Evolutionary conservation across 1,284 basidiomycete genomes (phyloP).

Genomic region (Cystobasidium pallidum): DNA sequence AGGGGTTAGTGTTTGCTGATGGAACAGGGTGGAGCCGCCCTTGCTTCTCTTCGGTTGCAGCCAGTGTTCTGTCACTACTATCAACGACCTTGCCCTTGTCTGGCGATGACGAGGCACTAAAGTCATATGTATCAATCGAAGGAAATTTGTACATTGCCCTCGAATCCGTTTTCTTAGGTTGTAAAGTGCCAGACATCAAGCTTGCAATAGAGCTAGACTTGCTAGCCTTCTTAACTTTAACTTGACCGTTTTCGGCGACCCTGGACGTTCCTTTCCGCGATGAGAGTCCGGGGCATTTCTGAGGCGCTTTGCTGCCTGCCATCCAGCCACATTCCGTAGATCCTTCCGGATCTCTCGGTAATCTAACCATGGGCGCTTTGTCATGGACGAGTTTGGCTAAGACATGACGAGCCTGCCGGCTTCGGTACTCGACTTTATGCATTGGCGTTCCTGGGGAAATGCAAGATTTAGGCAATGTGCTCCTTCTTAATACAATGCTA

Average conservation of each 20-base stretch:
- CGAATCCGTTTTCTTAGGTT: slow-evolving; percentile 21
- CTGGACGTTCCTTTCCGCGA: not conserved
- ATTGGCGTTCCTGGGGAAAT: slow-evolving; percentile 8
- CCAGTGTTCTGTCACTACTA: not conserved
- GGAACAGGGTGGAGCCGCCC: not conserved
- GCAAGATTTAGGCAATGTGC: not conserved
- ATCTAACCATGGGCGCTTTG: slow-evolving; percentile 5
- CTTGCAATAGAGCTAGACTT: not conserved
- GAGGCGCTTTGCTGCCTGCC: slow-evolving; percentile 9
- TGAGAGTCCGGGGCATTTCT: slow-evolving; percentile 19
- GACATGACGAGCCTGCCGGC: slow-evolving; percentile 28
- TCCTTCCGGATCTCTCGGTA: slow-evolving; percentile 6
- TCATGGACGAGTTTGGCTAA: slow-evolving; percentile 21
- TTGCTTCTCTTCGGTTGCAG: not conserved
- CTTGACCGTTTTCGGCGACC: not conserved
- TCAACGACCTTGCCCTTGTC: not conserved
- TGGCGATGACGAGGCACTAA: slow-evolving; percentile 1
- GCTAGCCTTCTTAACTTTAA: not conserved
- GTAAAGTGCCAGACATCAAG: slow-evolving; percentile 2
- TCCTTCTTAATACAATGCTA: not conserved
- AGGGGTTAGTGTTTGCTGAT: not conserved
- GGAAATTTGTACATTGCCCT: slow-evolving; percentile 37
- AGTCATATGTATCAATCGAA: slow-evolving; percentile 5
- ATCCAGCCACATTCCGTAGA: slow-evolving; percentile 27
- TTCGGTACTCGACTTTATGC: slow-evolving; percentile 29